phyloP scores from a whole-genome alignment of 2,329 filamentous ascomycete species.

The Curvularia sp. region DNA sequence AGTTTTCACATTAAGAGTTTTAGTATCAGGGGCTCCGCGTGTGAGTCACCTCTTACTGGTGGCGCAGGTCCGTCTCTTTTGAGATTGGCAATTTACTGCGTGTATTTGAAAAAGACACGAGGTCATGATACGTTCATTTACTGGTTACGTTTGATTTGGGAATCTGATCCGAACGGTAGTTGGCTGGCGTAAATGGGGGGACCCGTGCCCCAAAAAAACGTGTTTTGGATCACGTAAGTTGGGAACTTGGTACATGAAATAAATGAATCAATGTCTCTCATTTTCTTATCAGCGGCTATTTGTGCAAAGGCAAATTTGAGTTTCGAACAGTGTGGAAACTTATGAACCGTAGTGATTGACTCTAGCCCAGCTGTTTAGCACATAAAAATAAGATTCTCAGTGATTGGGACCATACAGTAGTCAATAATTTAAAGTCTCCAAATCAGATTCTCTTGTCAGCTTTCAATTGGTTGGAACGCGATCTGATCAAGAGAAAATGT shows the following conservation, averaged over 20 bases:
- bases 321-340: not conserved
- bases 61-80: constrained; percentile 1
- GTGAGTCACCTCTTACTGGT: not conserved
- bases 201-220: constrained; percentile 12
- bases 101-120: constrained; percentile 4
- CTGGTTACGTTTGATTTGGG: not conserved
- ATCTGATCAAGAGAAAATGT: not conserved
- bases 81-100: not conserved
- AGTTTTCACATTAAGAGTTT: constrained; percentile 1
- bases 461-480: not conserved
- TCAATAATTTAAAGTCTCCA: not conserved
- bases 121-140: constrained; percentile 12
- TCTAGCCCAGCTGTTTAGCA: not conserved
- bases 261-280: constrained; percentile 2
- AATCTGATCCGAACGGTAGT: constrained; percentile 4
- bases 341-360: not conserved
- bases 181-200: constrained; percentile 8
- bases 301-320: not conserved
- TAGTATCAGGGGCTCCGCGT: not conserved
- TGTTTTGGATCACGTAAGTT: constrained; percentile 11
- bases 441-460: not conserved
- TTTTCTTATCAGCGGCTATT: not conserved
- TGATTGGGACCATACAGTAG: not conserved
- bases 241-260: constrained; percentile 6
- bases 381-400: not conserved